A percentile compares a stretch with the other conserved stretches of the same genome.
Evolutionary conservation across 2,329 filamentous ascomycete species (phyloP).

Genomic region (Penicillium sp.): DNA sequence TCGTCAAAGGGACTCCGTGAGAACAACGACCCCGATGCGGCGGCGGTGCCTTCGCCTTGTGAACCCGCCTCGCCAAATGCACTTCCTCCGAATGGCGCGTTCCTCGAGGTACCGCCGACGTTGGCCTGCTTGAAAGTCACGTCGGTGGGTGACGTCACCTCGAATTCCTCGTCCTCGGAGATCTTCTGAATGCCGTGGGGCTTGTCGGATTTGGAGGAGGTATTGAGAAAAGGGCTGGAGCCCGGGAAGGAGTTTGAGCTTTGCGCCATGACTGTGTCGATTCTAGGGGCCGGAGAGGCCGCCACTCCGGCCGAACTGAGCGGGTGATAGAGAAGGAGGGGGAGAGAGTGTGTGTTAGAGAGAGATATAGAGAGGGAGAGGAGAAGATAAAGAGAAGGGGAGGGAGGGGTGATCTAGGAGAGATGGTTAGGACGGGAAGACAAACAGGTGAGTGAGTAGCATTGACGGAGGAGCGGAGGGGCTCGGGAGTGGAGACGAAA

Average conservation of each 20-base stretch:
- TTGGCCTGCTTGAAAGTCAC: conserved; percentile 58
- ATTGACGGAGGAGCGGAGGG: background rate
- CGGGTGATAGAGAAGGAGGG: conserved; percentile 17
- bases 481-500: background rate
- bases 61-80: conserved; percentile 25
- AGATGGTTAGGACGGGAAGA: background rate
- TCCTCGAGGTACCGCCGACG: conserved; percentile 36
- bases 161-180: conserved; percentile 80
- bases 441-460: background rate
- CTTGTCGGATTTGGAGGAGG: conserved; percentile 69
- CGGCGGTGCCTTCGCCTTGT: conserved; percentile 18
- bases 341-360: conserved; percentile 18
- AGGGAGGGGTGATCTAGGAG: background rate
- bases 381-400: conserved; percentile 1
- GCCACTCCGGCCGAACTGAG: conserved; percentile 32
- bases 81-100: conserved; percentile 49
- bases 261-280: conserved; percentile 64
- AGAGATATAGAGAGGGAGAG: background rate
- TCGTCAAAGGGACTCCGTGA: conserved; percentile 39
- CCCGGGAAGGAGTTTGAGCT: conserved; percentile 69
- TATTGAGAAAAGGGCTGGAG: conserved; percentile 79
- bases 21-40: conserved; percentile 32
- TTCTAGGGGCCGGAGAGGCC: conserved; percentile 33
- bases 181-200: conserved; percentile 64
- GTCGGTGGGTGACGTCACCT: conserved; percentile 76